A percentile compares a stretch with the other conserved stretches of the same genome.
Conservation (phyloP, 352 stramenopile species). For the Pythium aristosporum region DNA sequence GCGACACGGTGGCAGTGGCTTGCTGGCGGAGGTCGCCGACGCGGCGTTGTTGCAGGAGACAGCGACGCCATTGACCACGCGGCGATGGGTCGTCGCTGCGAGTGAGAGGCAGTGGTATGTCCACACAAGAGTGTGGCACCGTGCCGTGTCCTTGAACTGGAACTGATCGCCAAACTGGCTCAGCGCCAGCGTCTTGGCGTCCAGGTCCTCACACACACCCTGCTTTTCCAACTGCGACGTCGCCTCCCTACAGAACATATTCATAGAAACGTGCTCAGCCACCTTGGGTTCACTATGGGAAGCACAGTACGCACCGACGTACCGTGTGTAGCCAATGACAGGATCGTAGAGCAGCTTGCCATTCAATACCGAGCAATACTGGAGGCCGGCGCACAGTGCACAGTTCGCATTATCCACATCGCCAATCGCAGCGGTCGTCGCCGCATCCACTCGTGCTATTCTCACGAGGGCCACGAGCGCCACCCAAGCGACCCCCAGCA, state of each 20-base stretch:
- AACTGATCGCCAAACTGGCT: conserved; percentile 52
- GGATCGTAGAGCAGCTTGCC: conserved; percentile 67
- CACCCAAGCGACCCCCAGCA: background rate
- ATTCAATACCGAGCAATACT: conserved; percentile 71
- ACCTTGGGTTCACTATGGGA: too few species aligned
- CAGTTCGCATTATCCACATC: conserved; percentile 43
- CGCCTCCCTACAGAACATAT: conserved; percentile 34
- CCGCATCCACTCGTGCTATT: background rate
- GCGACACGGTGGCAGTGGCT: conserved; percentile 57
- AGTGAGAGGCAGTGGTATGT: conserved; percentile 78
- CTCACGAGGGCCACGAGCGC: background rate
- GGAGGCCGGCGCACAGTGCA: conserved; percentile 44
- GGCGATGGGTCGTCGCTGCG: conserved; percentile 48
- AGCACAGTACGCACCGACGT: too few species aligned
- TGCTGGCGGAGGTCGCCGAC: background rate
- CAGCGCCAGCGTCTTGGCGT: conserved; percentile 55
- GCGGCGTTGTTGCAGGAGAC: conserved; percentile 36
- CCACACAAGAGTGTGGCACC: conserved; percentile 63
- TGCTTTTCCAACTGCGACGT: conserved; percentile 67
- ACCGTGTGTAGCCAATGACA: conserved; percentile 65
- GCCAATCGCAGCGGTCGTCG: conserved; percentile 26
- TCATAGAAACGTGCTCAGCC: background rate
- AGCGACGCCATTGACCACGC: conserved; percentile 32
- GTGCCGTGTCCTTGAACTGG: conserved; percentile 69
- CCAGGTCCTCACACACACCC: conserved; percentile 70